Conservation (phyloP, 1,139 yeast genomes). For the Eremothecium cymbalariae region DNA sequence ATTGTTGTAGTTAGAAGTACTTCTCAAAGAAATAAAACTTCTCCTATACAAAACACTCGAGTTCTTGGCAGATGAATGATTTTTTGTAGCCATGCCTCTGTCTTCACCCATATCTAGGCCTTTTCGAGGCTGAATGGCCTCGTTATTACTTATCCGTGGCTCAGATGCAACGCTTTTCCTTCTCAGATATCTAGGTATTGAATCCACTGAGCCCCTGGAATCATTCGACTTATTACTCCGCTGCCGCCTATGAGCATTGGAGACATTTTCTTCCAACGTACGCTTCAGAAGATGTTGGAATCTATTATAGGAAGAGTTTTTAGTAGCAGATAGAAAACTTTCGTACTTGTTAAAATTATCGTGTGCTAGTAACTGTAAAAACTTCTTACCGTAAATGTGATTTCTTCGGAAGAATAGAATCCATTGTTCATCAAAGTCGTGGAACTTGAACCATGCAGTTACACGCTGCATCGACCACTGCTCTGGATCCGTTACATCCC, state of each 20-base stretch:
- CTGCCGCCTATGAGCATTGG: constrained; percentile 24
- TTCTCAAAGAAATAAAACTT: constrained; percentile 29
- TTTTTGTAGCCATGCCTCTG: constrained; percentile 5
- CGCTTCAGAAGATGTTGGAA: constrained; percentile 48
- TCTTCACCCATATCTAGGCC: background rate
- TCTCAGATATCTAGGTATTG: constrained; percentile 7
- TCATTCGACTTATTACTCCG: constrained; percentile 16
- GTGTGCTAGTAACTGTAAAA: constrained; percentile 61
- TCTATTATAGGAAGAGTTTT: constrained; percentile 44
- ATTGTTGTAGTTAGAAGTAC: constrained; percentile 26
- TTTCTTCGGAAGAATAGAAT: constrained; percentile 50
- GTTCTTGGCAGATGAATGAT: constrained; percentile 28
- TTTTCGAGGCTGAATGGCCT: background rate
- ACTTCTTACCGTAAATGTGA: constrained; percentile 55
- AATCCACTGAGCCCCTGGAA: constrained; percentile 26
- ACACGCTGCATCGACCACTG: constrained; percentile 71
- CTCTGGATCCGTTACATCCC: constrained; percentile 38
- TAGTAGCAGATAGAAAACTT: constrained; percentile 42
- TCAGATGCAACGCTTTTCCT: constrained; percentile 2
- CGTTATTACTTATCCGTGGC: background rate
- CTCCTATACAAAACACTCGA: constrained; percentile 30
- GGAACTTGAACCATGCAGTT: constrained; percentile 53
- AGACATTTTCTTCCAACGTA: constrained; percentile 37
- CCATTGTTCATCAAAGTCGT: constrained; percentile 72
- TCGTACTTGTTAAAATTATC: constrained; percentile 45